Conservation (phyloP, 2,329 filamentous ascomycete genomes). For the Colletotrichum limetticola region DNA sequence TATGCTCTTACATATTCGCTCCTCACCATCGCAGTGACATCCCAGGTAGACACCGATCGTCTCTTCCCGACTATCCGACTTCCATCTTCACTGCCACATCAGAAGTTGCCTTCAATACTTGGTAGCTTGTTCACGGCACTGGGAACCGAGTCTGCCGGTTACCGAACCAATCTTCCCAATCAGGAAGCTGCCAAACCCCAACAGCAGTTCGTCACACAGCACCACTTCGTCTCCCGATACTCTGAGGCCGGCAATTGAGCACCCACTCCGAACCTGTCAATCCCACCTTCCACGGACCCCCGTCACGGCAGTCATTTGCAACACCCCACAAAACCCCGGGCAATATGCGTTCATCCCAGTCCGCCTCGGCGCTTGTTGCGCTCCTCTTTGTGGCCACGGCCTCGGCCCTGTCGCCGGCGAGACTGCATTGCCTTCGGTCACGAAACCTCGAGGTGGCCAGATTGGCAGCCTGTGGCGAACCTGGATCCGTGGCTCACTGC, state of each 20-base stretch:
- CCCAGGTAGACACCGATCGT: too few relatives aligned
- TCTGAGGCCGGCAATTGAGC: conserved; percentile 13
- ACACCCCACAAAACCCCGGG: conserved; percentile 22
- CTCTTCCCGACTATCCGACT: not conserved
- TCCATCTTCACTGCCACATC: not conserved
- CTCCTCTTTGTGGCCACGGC: conserved; percentile 42
- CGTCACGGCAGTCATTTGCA: conserved; percentile 11
- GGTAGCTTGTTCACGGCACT: not conserved
- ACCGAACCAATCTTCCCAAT: conserved; percentile 4
- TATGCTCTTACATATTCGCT: not conserved
- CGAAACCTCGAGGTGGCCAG: conserved; percentile 51
- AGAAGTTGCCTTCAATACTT: not conserved
- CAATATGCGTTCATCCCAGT: conserved; percentile 28
- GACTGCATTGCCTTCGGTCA: conserved; percentile 51
- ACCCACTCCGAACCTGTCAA: conserved; percentile 16
- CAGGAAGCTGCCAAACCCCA: conserved; percentile 18
- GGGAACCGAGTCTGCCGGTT: not conserved
- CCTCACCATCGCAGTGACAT: not conserved
- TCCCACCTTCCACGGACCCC: conserved; percentile 13
- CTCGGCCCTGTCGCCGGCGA: conserved; percentile 42
- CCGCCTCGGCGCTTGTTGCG: conserved; percentile 27
- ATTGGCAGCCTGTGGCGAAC: conserved; percentile 56
- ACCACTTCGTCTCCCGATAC: not conserved
- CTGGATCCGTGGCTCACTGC: conserved; percentile 54
- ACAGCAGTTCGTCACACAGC: not conserved